phyloP scores from a whole-genome alignment of 2,329 filamentous ascomycete genomes.

The Xylariaceae sp. region DNA sequence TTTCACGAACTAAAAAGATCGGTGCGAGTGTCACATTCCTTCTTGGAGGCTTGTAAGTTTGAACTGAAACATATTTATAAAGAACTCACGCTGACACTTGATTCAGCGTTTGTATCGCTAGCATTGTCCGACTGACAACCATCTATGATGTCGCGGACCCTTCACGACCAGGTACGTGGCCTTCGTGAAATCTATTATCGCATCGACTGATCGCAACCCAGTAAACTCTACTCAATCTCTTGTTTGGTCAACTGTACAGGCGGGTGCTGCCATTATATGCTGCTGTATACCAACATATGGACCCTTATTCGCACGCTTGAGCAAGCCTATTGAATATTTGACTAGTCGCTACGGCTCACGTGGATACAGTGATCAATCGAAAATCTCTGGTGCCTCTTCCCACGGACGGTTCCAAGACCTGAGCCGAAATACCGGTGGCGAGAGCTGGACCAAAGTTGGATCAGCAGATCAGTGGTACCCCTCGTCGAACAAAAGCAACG shows the following conservation, averaged over 20 bases:
- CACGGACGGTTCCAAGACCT: background rate
- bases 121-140: background rate
- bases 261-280: background rate
- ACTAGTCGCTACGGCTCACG: background rate
- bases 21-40: background rate
- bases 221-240: background rate
- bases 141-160: background rate
- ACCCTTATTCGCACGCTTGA: background rate
- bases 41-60: conserved; percentile 3
- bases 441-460: too few species aligned
- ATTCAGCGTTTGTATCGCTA: background rate
- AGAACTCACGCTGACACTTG: too few species aligned
- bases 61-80: too few species aligned
- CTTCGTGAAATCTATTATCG: too few species aligned
- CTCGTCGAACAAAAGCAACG: too few species aligned
- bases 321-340: background rate
- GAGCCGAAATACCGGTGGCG: background rate
- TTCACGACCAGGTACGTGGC: background rate
- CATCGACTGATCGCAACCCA: too few species aligned
- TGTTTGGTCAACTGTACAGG: conserved; percentile 1
- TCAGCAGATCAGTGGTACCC: too few species aligned
- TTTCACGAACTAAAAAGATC: background rate
- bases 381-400: too few species aligned
- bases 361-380: too few species aligned
- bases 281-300: conserved; percentile 1